phyloP scores from a whole-genome alignment of 345 rosid genomes.

The Iberis pinnata region DNA sequence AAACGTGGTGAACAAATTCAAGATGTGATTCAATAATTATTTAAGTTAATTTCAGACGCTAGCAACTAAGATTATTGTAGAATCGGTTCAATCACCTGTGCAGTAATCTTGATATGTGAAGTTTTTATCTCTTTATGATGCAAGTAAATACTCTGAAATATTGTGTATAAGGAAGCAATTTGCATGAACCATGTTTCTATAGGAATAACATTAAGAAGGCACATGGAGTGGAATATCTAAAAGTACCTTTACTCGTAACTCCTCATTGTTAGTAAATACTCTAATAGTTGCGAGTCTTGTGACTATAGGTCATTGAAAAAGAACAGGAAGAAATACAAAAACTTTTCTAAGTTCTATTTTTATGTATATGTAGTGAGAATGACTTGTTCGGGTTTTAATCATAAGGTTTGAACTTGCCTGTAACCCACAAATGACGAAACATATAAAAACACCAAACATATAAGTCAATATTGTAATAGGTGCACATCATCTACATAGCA shows the following conservation, averaged over 20 bases:
- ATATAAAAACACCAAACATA: too few species aligned
- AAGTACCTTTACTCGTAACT: slow-evolving; percentile 80
- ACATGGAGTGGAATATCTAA: too few species aligned
- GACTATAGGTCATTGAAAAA: slow-evolving; percentile 73
- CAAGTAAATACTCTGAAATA: slow-evolving; percentile 69
- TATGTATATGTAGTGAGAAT: slow-evolving; percentile 1
- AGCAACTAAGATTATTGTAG: slow-evolving; percentile 3
- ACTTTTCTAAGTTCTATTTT: too few species aligned
- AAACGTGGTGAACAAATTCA: too few species aligned
- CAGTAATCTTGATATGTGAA: slow-evolving; percentile 84
- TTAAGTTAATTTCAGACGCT: not conserved
- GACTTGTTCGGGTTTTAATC: not conserved
- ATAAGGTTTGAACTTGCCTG: slow-evolving; percentile 52
- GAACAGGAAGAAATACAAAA: slow-evolving; percentile 15
- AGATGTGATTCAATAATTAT: slow-evolving; percentile 5
- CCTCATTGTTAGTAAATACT: slow-evolving; percentile 92
- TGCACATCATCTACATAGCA: too few species aligned
- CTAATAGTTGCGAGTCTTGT: slow-evolving; percentile 78
- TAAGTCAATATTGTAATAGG: too few species aligned
- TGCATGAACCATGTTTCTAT: not conserved
- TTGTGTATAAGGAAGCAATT: slow-evolving; percentile 2
- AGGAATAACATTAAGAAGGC: slow-evolving; percentile 7
- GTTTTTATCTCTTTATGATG: slow-evolving; percentile 91
- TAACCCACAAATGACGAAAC: slow-evolving; percentile 89
- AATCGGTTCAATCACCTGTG: slow-evolving; percentile 51